A percentile compares a stretch with the other conserved stretches of the same genome.
Evolutionary conservation across 2,329 filamentous ascomycete genomes (phyloP).

Genomic region (Xylariales sp.): DNA sequence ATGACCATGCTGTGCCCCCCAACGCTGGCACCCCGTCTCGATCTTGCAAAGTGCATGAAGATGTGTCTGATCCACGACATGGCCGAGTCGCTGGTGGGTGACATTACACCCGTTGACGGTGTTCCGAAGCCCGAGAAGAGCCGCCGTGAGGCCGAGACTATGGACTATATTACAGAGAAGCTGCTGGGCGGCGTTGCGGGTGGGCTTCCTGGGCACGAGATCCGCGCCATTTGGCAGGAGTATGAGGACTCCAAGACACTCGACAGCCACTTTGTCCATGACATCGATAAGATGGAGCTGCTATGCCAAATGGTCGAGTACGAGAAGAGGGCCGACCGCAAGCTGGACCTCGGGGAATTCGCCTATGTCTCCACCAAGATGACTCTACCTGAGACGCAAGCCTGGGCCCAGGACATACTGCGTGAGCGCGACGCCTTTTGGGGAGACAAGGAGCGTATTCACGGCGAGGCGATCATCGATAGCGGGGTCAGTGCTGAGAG

Average conservation of each 20-base stretch:
- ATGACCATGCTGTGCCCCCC: conserved; percentile 89
- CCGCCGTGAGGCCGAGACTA: conserved; percentile 79
- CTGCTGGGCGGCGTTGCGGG: conserved; percentile 72
- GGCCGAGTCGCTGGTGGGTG: conserved; percentile 90
- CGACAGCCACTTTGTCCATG: conserved; percentile 88
- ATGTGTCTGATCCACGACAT: conserved; percentile 98
- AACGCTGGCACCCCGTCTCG: conserved; percentile 64
- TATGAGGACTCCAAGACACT: conserved; percentile 85
- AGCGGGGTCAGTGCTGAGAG: conserved; percentile 33
- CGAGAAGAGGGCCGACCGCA: conserved; percentile 64
- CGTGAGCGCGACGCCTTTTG: conserved; percentile 73
- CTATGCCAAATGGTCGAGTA: conserved; percentile 96
- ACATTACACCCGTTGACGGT: conserved; percentile 91
- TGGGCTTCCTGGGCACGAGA: conserved; percentile 63
- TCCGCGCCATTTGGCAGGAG: conserved; percentile 84
- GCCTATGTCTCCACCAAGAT: conserved; percentile 72
- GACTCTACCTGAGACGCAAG: conserved; percentile 70
- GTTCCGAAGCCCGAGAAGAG: conserved; percentile 85
- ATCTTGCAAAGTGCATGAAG: conserved; percentile 80
- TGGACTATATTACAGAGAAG: conserved; percentile 79
- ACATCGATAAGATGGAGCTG: conserved; percentile 95
- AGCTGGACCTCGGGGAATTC: conserved; percentile 81
- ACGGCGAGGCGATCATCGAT: conserved; percentile 38
- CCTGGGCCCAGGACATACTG: conserved; percentile 74
- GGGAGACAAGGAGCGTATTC: conserved; percentile 44